Percentiles rank a stretch among this genome's conserved stretches.
phyloP scores from a whole-genome alignment of 495 filamentous ascomycete species.

The Neurospora terricola region DNA sequence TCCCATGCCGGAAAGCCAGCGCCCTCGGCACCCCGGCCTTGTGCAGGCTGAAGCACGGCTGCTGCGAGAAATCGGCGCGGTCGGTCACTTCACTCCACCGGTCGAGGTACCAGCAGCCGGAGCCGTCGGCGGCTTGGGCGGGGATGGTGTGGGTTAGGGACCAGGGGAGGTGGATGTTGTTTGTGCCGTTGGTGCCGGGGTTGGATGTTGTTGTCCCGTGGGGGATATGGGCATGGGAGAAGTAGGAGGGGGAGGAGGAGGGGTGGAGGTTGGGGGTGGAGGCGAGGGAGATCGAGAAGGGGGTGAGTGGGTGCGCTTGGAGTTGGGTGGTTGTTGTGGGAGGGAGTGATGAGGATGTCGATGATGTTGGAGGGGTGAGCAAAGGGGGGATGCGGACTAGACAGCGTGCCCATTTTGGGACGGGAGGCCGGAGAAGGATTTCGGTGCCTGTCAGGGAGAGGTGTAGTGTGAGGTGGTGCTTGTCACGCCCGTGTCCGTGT shows the following conservation, averaged over 20 bases:
- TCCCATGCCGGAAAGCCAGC: neutral
- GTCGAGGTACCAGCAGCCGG: constrained; percentile 6
- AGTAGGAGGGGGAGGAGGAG: neutral
- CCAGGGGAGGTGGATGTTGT: neutral
- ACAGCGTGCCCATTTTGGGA: constrained; percentile 3
- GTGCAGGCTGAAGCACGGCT: constrained; percentile 4
- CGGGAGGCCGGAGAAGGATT: constrained; percentile 1
- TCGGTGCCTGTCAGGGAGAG: constrained; percentile 1
- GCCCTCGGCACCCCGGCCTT: constrained; percentile 1
- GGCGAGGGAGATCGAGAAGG: neutral
- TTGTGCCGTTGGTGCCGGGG: neutral
- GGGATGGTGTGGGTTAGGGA: constrained; percentile 5
- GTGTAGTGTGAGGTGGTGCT: neutral
- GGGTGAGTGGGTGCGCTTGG: neutral
- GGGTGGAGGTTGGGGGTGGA: neutral
- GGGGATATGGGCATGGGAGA: neutral
- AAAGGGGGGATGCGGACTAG: constrained; percentile 1
- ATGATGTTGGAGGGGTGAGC: neutral
- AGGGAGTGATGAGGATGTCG: neutral
- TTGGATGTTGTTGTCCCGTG: neutral
- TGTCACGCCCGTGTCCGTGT: neutral
- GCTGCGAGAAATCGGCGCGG: neutral
- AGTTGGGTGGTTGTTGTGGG: neutral
- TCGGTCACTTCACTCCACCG: constrained; percentile 1
- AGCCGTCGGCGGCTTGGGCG: neutral